A percentile compares a stretch with the other conserved stretches of the same genome.
phyloP scores from a whole-genome alignment of 768 basidiomycete species.

The Candolleomyces efflorescens region DNA sequence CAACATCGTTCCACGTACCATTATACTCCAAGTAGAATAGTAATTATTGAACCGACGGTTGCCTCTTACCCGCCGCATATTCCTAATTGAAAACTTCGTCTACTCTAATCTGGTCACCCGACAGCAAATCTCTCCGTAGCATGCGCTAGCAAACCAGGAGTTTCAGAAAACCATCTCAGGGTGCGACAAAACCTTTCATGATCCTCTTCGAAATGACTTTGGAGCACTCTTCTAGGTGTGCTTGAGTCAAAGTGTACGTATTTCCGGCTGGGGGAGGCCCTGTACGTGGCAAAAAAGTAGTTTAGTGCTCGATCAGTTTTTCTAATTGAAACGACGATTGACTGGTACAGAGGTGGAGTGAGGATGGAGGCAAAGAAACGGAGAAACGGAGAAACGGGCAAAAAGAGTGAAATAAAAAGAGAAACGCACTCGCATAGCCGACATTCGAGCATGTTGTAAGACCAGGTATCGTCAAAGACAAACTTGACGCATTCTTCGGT shows the following conservation, averaged over 20 bases:
- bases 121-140: background rate
- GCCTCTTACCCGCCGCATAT: too few relatives aligned
- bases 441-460: background rate
- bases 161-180: background rate
- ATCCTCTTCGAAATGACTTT: background rate
- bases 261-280: background rate
- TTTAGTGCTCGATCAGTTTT: too few relatives aligned
- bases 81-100: too few relatives aligned
- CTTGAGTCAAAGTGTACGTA: background rate
- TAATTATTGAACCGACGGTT: too few relatives aligned
- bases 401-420: too few relatives aligned
- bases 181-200: background rate
- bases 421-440: background rate
- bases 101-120: too few relatives aligned
- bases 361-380: too few relatives aligned
- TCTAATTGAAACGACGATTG: too few relatives aligned
- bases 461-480: background rate
- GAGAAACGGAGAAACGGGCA: too few relatives aligned
- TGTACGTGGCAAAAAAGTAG: background rate
- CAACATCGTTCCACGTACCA: too few relatives aligned
- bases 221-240: background rate
- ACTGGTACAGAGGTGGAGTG: too few relatives aligned
- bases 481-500: background rate
- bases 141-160: background rate
- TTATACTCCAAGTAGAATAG: too few relatives aligned